Base-by-base conservation (phyloP, 345 rosid genomes). In the Cardiospermum halicacabum region DNA sequence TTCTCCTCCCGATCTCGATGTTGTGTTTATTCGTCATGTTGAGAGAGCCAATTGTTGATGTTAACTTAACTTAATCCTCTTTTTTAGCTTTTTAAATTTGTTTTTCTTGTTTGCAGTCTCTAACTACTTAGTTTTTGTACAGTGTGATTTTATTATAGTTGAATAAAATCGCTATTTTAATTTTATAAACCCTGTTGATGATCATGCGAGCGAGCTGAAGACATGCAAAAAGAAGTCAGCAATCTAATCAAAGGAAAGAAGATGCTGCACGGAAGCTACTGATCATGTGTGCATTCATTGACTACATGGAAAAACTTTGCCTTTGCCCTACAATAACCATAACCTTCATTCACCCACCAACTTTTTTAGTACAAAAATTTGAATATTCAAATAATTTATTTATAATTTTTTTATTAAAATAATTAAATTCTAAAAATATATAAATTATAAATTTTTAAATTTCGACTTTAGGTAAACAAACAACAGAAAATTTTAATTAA, bases 1-100 rank as follows among this genome's bases (percentile, higher is more conserved):
- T 15, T 68, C 74, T 58, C 88, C 91, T 3, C 86, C 84, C 15
- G 88, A 85, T 60, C 81, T 85, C 50, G 91, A 85, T 50, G 74
- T 77, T 31, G 83, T 83, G 39, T 85, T 85, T 57, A 71, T 81
- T 49, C 69, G 77, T 62, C 80, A 66, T 40, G 81, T 76, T 21
- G 84, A 80, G 62, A 75, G 75, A 47, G 83, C 79, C 62, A 78
- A 73, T 6, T 72, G 50, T 59, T 58, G 48, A 2, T 25, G 34
- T 19, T 34, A 11, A 7, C 16, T 40, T 40, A 13, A 12, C n/a
- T 11, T 58, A 30, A 36, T 58, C 48, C 11, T 40, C 65, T 62
- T 15, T 16, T 68, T 28, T 31, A 0, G 11, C 6, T 10, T 32
- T n/a, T 10, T 15, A 5, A 32, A 3, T 34, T 34, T 36, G 12